These are phyloP conservation scores for Aureobasidium sp. DNA, from an alignment of 2,329 filamentous ascomycete species.

Conservation along the genomic window DNA sequence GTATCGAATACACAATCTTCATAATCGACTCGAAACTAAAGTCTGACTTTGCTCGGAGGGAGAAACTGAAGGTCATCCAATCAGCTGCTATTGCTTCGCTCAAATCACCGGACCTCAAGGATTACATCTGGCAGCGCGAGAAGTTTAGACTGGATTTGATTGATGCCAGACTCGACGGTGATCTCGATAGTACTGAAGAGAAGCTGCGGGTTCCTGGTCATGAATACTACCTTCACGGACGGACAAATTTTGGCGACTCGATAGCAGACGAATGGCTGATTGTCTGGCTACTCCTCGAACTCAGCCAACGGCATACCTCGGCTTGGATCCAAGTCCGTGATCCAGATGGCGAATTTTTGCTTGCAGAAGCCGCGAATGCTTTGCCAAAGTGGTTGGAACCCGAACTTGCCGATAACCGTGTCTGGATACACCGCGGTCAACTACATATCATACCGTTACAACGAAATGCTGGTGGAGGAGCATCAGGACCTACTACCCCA, in stretches of 20 bases:
- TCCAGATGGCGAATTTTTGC: slow-evolving; percentile 87
- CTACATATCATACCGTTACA: slow-evolving; percentile 61
- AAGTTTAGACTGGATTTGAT: slow-evolving; percentile 54
- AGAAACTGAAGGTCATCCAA: slow-evolving; percentile 62
- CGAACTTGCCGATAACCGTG: slow-evolving; percentile 76
- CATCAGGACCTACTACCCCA: neutral
- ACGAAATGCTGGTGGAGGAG: neutral
- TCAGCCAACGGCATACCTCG: slow-evolving; percentile 63
- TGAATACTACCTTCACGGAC: slow-evolving; percentile 50
- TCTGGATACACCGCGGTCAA: slow-evolving; percentile 77
- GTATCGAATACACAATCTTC: slow-evolving; percentile 76
- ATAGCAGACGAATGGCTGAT: slow-evolving; percentile 97
- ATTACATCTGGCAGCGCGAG: slow-evolving; percentile 95
- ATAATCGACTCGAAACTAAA: slow-evolving; percentile 50
- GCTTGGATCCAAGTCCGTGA: slow-evolving; percentile 80
- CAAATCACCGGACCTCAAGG: slow-evolving; percentile 54
- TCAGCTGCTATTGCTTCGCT: slow-evolving; percentile 58
- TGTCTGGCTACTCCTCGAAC: slow-evolving; percentile 76
- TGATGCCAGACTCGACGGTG: slow-evolving; percentile 35
- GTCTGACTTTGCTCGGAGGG: slow-evolving; percentile 47
- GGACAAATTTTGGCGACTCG: slow-evolving; percentile 84
- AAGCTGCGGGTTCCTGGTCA: neutral
- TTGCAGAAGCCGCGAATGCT: slow-evolving; percentile 85
- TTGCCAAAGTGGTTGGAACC: slow-evolving; percentile 87
- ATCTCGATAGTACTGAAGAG: slow-evolving; percentile 4